phyloP scores from a whole-genome alignment of 106 monocot genomes.

The Apostasia ramifera region DNA sequence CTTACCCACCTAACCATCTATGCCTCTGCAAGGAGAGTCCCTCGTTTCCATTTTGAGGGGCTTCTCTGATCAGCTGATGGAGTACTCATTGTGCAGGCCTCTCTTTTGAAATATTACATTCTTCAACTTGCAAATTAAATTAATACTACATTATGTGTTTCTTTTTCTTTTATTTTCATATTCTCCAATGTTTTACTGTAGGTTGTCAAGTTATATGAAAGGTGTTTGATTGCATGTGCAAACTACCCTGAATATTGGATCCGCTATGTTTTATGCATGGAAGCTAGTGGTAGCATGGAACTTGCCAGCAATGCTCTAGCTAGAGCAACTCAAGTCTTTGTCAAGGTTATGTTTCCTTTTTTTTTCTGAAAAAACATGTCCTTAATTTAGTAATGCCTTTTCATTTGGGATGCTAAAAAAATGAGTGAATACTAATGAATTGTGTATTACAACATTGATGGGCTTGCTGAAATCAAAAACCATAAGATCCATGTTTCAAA shows the following conservation, averaged over 20 bases:
- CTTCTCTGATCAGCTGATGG: conserved; percentile 82
- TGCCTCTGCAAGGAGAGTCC: conserved; percentile 75
- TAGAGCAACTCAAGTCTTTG: conserved; percentile 95
- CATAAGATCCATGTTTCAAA: no score
- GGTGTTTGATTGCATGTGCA: conserved; percentile 97
- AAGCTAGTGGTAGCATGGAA: conserved; percentile 81
- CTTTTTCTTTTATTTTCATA: conserved; percentile 15
- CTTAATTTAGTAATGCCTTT: neutral
- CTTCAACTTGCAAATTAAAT: conserved; percentile 15
- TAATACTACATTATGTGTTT: conserved; percentile 2
- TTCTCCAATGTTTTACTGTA: conserved; percentile 29
- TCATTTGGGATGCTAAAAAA: neutral
- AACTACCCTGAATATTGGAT: conserved; percentile 96
- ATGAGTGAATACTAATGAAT: no score
- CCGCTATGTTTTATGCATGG: conserved; percentile 91
- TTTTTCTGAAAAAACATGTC: neutral
- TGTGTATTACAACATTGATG: no score
- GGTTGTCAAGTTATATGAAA: conserved; percentile 96
- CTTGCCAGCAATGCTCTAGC: conserved; percentile 97
- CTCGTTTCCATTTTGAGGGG: conserved; percentile 73
- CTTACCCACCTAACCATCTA: conserved; percentile 92
- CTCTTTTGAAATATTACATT: conserved; percentile 40
- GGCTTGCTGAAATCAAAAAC: no score
- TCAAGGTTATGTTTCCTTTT: conserved; percentile 52
- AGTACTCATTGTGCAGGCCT: conserved; percentile 87